Evolutionary conservation across 106 monocot species (phyloP).

Genomic region (Xerophyta viscosa): DNA sequence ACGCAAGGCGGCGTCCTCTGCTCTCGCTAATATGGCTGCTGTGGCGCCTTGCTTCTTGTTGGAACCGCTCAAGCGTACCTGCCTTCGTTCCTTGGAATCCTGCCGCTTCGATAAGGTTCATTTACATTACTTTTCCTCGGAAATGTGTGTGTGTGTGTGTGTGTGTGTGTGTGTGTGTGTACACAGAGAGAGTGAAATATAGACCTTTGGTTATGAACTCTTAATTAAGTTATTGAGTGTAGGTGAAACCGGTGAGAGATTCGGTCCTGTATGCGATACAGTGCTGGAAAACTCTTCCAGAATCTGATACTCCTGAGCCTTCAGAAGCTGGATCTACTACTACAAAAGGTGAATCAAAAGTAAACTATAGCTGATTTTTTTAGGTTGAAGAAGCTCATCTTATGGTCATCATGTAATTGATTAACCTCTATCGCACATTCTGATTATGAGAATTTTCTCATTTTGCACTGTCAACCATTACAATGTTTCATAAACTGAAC

Average conservation of each 20-base stretch:
- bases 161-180: too few relatives aligned
- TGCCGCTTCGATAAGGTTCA: constrained; percentile 90
- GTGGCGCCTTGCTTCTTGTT: constrained; percentile 20
- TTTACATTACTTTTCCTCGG: constrained; percentile 1
- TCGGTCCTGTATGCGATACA: constrained; percentile 64
- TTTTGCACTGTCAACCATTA: too few relatives aligned
- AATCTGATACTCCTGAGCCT: constrained; percentile 35
- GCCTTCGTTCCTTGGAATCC: constrained; percentile 61
- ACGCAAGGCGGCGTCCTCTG: constrained; percentile 74
- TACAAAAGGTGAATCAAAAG: constrained; percentile 72
- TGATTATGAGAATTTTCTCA: too few relatives aligned
- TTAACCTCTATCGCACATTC: too few relatives aligned
- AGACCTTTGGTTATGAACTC: background rate
- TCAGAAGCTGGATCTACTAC: constrained; percentile 79
- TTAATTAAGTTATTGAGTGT: constrained; percentile 2
- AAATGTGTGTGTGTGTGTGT: too few relatives aligned
- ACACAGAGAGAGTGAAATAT: too few relatives aligned
- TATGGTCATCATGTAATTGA: too few relatives aligned
- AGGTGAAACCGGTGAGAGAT: constrained; percentile 98
- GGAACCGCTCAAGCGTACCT: constrained; percentile 28
- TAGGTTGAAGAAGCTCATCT: too few relatives aligned
- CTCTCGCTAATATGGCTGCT: constrained; percentile 59
- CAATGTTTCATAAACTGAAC: too few relatives aligned
- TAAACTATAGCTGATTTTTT: too few relatives aligned
- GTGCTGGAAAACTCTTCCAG: constrained; percentile 75